Evolutionary conservation across 139 green algal species (phyloP).

Genomic region (Protoeuglena noctilucae): DNA sequence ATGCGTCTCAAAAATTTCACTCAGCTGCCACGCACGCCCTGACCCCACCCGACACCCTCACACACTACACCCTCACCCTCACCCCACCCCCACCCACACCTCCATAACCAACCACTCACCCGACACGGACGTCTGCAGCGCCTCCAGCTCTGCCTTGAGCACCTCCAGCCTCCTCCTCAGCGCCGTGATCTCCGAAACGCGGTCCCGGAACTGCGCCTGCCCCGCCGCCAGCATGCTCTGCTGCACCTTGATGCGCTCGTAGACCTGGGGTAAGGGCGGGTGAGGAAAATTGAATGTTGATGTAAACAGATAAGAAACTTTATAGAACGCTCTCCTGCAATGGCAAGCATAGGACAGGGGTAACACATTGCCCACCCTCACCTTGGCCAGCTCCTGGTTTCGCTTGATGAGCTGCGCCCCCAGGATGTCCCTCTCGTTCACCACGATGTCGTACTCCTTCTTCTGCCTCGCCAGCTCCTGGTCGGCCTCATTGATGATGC

Average conservation of each 20-base stretch:
- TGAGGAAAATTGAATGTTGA: too few relatives aligned
- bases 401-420: conserved; percentile 64
- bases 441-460: conserved; percentile 76
- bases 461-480: conserved; percentile 59
- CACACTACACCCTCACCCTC: too few relatives aligned
- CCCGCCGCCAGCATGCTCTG: conserved; percentile 60
- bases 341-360: too few relatives aligned
- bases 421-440: conserved; percentile 74
- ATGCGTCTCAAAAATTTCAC: too few relatives aligned
- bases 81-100: too few relatives aligned
- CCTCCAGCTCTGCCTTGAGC: conserved; percentile 62
- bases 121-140: conserved; percentile 52
- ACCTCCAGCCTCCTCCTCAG: conserved; percentile 72
- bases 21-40: too few relatives aligned
- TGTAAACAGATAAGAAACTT: too few relatives aligned
- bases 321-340: too few relatives aligned
- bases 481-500: conserved; percentile 61
- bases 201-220: conserved; percentile 73
- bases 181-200: conserved; percentile 69
- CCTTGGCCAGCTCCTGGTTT: conserved; percentile 85
- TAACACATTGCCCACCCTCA: too few relatives aligned
- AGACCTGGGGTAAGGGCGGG: too few relatives aligned
- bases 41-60: too few relatives aligned
- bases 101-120: too few relatives aligned
- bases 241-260: conserved; percentile 91